Evolutionary conservation across 495 filamentous ascomycete genomes (phyloP).

Genomic region (Thermochaetoides thermophila): DNA sequence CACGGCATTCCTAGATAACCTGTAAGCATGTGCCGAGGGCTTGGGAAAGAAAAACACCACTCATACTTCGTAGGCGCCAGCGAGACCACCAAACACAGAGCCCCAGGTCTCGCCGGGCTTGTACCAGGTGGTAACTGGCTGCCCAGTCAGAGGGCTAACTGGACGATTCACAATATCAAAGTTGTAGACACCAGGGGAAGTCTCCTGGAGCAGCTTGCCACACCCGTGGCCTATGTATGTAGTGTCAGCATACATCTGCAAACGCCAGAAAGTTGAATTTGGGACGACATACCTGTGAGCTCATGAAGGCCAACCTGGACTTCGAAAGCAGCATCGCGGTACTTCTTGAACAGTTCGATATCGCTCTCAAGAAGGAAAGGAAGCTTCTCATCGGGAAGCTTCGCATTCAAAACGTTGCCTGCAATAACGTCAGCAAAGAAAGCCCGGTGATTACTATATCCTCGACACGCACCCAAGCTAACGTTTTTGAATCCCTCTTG

Average conservation of each 20-base stretch:
- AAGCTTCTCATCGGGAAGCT: conserved; percentile 74
- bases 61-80: conserved; percentile 71
- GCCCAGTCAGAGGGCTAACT: conserved; percentile 58
- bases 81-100: conserved; percentile 73
- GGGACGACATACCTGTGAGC: conserved; percentile 56
- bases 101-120: conserved; percentile 92
- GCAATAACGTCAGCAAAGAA: conserved; percentile 30
- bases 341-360: conserved; percentile 59
- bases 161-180: conserved; percentile 72
- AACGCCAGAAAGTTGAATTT: too few relatives aligned
- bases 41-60: not conserved
- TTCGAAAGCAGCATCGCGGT: conserved; percentile 77
- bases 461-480: conserved; percentile 18
- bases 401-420: conserved; percentile 81
- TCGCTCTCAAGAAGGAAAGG: conserved; percentile 72
- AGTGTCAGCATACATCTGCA: not conserved
- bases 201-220: conserved; percentile 89
- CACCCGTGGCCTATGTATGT: conserved; percentile 60
- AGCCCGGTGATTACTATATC: too few relatives aligned
- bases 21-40: not conserved
- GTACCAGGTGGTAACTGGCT: conserved; percentile 74
- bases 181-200: conserved; percentile 64
- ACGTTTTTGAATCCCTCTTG: conserved; percentile 98
- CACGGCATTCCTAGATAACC: conserved; percentile 32
- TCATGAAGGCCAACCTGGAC: conserved; percentile 94